phyloP scores from a whole-genome alignment of 768 basidiomycete species.

The Tephrocybe sp. region DNA sequence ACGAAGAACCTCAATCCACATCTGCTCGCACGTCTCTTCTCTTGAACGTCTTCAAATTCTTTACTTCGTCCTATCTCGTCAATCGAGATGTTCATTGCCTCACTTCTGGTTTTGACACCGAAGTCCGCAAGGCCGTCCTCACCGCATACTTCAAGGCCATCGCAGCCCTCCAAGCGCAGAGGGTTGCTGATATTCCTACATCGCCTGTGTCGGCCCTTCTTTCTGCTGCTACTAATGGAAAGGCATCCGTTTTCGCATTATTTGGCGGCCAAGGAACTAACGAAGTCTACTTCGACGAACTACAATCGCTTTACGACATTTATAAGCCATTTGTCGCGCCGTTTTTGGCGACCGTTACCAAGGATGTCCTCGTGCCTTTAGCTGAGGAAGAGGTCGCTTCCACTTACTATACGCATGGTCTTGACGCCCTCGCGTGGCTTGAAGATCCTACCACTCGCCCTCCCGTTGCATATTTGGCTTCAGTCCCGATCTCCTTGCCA shows the following conservation, averaged over 20 bases:
- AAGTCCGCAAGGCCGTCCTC: slow-evolving; percentile 74
- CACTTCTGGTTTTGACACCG: slow-evolving; percentile 68
- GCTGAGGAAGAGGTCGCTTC: slow-evolving; percentile 55
- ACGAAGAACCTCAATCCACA: slow-evolving; percentile 50
- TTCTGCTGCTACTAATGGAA: slow-evolving; percentile 53
- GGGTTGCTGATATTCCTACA: slow-evolving; percentile 52
- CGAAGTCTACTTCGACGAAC: slow-evolving; percentile 97
- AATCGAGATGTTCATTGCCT: slow-evolving; percentile 81
- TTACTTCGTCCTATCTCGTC: slow-evolving; percentile 71
- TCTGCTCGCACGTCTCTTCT: slow-evolving; percentile 64
- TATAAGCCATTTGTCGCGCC: slow-evolving; percentile 84
- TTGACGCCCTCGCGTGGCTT: slow-evolving; percentile 86
- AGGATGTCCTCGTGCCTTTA: slow-evolving; percentile 69
- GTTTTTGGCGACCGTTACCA: slow-evolving; percentile 63
- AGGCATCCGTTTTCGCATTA: slow-evolving; percentile 82
- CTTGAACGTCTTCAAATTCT: slow-evolving; percentile 70
- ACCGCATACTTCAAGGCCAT: slow-evolving; percentile 78
- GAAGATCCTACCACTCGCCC: slow-evolving; percentile 68
- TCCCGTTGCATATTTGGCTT: slow-evolving; percentile 81
- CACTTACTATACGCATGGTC: slow-evolving; percentile 74
- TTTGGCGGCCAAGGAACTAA: slow-evolving; percentile 99
- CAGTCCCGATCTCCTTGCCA: slow-evolving; percentile 91
- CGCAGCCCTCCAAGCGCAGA: slow-evolving; percentile 59
- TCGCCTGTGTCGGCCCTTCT: slow-evolving; percentile 69
- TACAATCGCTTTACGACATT: slow-evolving; percentile 86